Evolutionary conservation across 2,329 filamentous ascomycete genomes (phyloP), one percentile per base, ranked within the genome.

Genomic region (Cyphellophora europaea): DNA sequence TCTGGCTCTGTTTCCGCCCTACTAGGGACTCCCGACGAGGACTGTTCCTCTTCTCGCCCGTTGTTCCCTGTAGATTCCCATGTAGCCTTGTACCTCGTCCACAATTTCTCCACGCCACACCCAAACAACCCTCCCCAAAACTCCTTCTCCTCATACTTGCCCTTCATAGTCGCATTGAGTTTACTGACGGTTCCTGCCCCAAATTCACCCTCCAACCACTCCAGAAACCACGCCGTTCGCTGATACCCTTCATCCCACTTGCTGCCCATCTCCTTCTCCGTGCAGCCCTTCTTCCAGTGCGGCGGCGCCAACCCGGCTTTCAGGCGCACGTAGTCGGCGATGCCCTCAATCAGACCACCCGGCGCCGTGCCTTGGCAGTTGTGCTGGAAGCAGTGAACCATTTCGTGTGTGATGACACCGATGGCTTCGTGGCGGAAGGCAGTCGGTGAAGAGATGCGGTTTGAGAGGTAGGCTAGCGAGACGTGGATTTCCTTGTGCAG

Each of bases 401-500:
- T 79, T 61, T 96, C 89, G 55, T 96, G 89, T 2, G 82, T 81
- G 13, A 96, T 58, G 1, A 96, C 87, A 27, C 91, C 91, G 12
- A 74, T 63, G 40, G 95, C 76, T 62, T 96, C 86, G 19, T 44
- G 41, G 10, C 36, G 35, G 17, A 49, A 28, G 11, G 36, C 33
- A 4, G 38, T 17, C 4, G 38, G 25, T 58, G 43, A 51, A 58
- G 23, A 34, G 6, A 38, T 31, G 5, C 41, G 28, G 19, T 29
- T 32, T 12, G 39, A 23, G 47, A 94, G 77, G 63, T 95, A 94
- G 30, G 70, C 63, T 1, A 89, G 74, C 11, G 77, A 87, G 58
- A 96, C 71, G 61, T 95, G 86, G 43, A 95, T 91, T 56, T 94
- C 87, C 54, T 95, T 95, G 66, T 94, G 86, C 53, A 91, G 82